Conservation (phyloP, 345 rosid genomes). For the Garcia nutans region DNA sequence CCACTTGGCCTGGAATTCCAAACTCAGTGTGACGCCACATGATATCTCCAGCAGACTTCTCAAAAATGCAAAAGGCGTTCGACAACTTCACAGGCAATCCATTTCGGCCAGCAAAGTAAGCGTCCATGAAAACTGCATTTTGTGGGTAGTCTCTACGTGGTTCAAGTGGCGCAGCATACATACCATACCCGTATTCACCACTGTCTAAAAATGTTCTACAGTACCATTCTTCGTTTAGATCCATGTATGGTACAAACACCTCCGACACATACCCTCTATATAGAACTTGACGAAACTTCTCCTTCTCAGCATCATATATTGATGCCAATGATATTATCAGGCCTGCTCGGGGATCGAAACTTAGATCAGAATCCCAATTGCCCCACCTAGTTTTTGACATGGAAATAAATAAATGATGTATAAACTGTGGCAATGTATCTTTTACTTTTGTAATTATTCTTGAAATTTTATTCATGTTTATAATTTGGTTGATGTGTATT, state of each 20-base stretch:
- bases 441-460: too few species aligned
- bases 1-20: slow-evolving; percentile 12
- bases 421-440: too few species aligned
- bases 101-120: slow-evolving; percentile 10
- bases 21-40: slow-evolving; percentile 28
- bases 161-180: slow-evolving; percentile 4
- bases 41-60: slow-evolving; percentile 19
- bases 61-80: slow-evolving; percentile 16
- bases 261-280: slow-evolving; percentile 25
- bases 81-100: slow-evolving; percentile 12
- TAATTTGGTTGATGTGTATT: too few species aligned
- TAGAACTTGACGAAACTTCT: slow-evolving; percentile 12
- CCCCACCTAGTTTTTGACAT: slow-evolving; percentile 17
- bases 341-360: slow-evolving; percentile 23
- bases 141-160: slow-evolving; percentile 19
- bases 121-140: slow-evolving; percentile 27
- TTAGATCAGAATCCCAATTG: slow-evolving; percentile 24
- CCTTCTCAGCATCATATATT: slow-evolving; percentile 17
- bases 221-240: slow-evolving; percentile 24
- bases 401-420: too few species aligned
- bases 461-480: too few species aligned
- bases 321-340: slow-evolving; percentile 26
- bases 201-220: slow-evolving; percentile 17
- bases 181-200: slow-evolving; percentile 27
- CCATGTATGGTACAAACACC: slow-evolving; percentile 27